These are phyloP conservation scores for Globisporangium parvum DNA, from an alignment of 352 stramenopile genomes.

Conservation along the genomic window DNA sequence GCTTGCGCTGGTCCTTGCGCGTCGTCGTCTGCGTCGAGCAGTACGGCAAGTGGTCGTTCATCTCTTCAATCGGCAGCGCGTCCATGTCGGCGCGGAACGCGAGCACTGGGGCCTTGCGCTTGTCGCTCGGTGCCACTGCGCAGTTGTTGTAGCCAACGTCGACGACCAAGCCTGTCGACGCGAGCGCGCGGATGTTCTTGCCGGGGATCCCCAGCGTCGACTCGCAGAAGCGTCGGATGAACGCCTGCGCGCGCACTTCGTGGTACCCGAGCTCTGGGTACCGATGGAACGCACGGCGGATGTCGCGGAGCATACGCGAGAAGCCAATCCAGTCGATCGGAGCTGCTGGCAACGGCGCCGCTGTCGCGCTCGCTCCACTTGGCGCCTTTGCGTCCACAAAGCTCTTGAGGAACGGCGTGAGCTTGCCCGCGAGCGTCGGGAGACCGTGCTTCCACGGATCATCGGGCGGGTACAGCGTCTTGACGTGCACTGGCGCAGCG, in stretches of 20 bases:
- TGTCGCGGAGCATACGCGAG: constrained; percentile 61
- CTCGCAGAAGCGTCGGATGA: constrained; percentile 81
- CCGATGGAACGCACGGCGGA: constrained; percentile 82
- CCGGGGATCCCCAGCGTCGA: constrained; percentile 68
- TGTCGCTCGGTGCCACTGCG: constrained; percentile 36
- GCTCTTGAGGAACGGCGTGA: constrained; percentile 57
- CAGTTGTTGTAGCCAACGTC: constrained; percentile 82
- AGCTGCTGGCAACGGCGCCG: neutral
- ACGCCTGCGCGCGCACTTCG: constrained; percentile 82
- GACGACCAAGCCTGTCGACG: constrained; percentile 86
- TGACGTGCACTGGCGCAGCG: constrained; percentile 14
- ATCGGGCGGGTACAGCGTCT: constrained; percentile 53
- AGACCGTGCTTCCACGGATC: constrained; percentile 71
- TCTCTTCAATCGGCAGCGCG: constrained; percentile 88
- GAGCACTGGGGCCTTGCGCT: constrained; percentile 76
- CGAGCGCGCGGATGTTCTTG: constrained; percentile 68
- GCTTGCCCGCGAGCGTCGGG: constrained; percentile 33
- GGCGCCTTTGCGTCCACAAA: constrained; percentile 34
- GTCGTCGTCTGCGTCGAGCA: constrained; percentile 66
- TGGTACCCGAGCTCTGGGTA: constrained; percentile 92
- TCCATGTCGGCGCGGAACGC: constrained; percentile 96
- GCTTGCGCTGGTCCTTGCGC: constrained; percentile 46
- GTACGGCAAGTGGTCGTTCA: constrained; percentile 75
- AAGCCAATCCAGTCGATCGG: constrained; percentile 64
- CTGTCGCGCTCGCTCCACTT: neutral